Percentiles rank a stretch among this genome's conserved stretches.
Evolutionary conservation across 257 asterid species (phyloP).

Genomic region (Osmanthus fragrans): DNA sequence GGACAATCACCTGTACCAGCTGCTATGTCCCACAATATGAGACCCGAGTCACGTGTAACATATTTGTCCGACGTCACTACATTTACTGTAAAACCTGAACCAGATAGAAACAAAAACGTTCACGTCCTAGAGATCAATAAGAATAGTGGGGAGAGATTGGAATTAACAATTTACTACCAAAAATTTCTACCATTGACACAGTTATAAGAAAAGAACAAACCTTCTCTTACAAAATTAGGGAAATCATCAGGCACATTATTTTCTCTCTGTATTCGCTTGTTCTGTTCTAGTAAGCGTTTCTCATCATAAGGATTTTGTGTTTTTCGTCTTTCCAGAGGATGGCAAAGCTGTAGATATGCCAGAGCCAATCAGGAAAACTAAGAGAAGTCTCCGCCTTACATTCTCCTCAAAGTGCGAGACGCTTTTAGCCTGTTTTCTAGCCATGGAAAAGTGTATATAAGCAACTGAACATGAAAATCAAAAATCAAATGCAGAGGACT

Average conservation of each 20-base stretch:
- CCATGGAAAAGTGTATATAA: slow-evolving; percentile 39
- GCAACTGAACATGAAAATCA: slow-evolving; percentile 17
- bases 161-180: neutral
- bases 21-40: slow-evolving; percentile 72
- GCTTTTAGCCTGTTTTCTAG: slow-evolving; percentile 63
- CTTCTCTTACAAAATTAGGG: slow-evolving; percentile 95
- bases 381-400: slow-evolving; percentile 52
- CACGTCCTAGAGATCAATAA: neutral
- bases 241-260: slow-evolving; percentile 83
- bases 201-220: slow-evolving; percentile 36
- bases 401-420: slow-evolving; percentile 41
- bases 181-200: neutral
- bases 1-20: slow-evolving; percentile 88
- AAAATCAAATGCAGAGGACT: neutral
- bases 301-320: slow-evolving; percentile 81
- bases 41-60: slow-evolving; percentile 86
- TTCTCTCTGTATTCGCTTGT: slow-evolving; percentile 81
- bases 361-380: slow-evolving; percentile 54
- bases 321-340: slow-evolving; percentile 75
- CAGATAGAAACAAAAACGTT: slow-evolving; percentile 13
- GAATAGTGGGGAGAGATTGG: neutral
- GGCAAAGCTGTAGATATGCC: slow-evolving; percentile 57
- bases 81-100: slow-evolving; percentile 79
- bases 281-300: slow-evolving; percentile 84
- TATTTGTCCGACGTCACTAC: slow-evolving; percentile 75